Percentiles rank a stretch among this genome's conserved stretches.
phyloP scores from a whole-genome alignment of 352 stramenopile genomes.

The Pythium phragmitis region DNA sequence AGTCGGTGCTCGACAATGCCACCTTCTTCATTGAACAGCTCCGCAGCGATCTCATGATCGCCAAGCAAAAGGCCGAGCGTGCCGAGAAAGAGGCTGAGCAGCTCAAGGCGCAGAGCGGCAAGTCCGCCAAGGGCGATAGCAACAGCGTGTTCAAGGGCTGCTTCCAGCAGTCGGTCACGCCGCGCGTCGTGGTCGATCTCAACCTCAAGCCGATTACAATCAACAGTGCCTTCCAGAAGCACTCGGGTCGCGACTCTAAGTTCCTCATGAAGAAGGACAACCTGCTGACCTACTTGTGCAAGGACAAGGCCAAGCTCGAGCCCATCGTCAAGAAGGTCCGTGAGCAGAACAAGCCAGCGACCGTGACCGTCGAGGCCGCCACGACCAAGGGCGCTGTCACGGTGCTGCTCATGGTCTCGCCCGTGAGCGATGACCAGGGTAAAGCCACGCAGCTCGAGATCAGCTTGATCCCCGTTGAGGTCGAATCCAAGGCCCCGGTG shows the following conservation, averaged over 20 bases:
- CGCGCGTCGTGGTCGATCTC: conserved; percentile 50
- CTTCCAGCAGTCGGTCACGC: conserved; percentile 68
- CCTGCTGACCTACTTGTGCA: conserved; percentile 45
- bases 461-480: conserved; percentile 59
- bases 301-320: conserved; percentile 52
- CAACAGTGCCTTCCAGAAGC: conserved; percentile 55
- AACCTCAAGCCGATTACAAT: conserved; percentile 51
- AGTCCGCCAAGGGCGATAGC: conserved; percentile 9
- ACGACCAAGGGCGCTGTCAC: conserved; percentile 39
- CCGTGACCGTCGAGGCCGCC: conserved; percentile 49
- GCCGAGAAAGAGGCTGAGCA: conserved; percentile 34
- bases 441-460: conserved; percentile 54
- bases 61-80: conserved; percentile 35
- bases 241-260: conserved; percentile 43
- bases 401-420: conserved; percentile 54
- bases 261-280: conserved; percentile 32
- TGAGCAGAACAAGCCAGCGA: conserved; percentile 40
- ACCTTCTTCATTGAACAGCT: conserved; percentile 32
- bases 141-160: conserved; percentile 51
- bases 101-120: conserved; percentile 29
- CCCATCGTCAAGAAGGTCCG: conserved; percentile 38
- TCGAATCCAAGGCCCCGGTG: conserved; percentile 1
- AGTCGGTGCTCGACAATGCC: conserved; percentile 39
- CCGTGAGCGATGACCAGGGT: conserved; percentile 55
- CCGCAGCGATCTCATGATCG: conserved; percentile 35